These are phyloP conservation scores for Oryza nivara DNA, from an alignment of 176 grass and related monocot species.

Conservation along the genomic window DNA sequence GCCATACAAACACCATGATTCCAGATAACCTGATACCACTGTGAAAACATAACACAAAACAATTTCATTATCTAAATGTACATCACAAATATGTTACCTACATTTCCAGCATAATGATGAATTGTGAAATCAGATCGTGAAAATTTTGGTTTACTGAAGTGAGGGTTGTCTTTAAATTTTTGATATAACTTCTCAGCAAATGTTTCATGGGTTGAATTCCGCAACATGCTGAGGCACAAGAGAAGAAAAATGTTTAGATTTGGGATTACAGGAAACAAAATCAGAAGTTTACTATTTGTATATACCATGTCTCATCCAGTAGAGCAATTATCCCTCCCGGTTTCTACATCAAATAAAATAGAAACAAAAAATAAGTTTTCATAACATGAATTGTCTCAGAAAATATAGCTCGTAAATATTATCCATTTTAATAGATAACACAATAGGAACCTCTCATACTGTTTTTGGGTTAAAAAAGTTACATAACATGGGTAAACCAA, in stretches of 20 bases:
- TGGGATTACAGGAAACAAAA: slow-evolving; percentile 17
- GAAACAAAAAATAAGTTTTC: slow-evolving; percentile 38
- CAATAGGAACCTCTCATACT: too few species aligned
- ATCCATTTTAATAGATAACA: too few species aligned
- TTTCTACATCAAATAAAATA: slow-evolving; percentile 74
- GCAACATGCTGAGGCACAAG: slow-evolving; percentile 72
- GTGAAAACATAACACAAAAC: not conserved
- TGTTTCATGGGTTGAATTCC: slow-evolving; percentile 93
- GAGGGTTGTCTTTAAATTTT: slow-evolving; percentile 71
- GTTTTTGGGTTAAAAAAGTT: too few species aligned
- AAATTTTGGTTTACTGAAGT: slow-evolving; percentile 93
- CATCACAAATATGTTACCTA: slow-evolving; percentile 58
- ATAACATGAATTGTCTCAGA: not conserved
- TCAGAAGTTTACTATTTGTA: not conserved
- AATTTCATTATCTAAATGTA: slow-evolving; percentile 7
- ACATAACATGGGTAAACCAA: slow-evolving; percentile 16
- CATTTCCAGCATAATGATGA: slow-evolving; percentile 97
- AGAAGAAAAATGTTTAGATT: slow-evolving; percentile 35
- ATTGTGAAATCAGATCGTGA: slow-evolving; percentile 86
- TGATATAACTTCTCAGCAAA: slow-evolving; percentile 98
- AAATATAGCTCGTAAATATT: too few species aligned
- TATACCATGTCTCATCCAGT: slow-evolving; percentile 96
- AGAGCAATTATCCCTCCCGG: slow-evolving; percentile 97
- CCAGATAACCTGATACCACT: not conserved
- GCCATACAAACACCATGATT: not conserved